Percentiles rank a stretch among this genome's conserved stretches.
phyloP scores from a whole-genome alignment of 116 monocot genomes.

The Phalaenopsis hybrid region DNA sequence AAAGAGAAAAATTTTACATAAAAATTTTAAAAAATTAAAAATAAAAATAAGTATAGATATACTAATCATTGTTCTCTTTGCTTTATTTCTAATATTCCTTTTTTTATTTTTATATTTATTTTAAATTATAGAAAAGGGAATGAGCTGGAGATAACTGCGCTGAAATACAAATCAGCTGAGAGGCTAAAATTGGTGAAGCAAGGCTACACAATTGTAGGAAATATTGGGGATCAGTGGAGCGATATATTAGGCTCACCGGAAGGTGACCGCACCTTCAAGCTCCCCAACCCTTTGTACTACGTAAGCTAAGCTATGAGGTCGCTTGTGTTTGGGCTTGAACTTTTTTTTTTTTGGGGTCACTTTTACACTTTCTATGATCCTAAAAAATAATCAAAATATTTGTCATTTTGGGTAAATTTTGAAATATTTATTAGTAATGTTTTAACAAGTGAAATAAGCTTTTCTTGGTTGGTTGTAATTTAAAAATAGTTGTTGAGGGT shows the following conservation, averaged over 20 bases:
- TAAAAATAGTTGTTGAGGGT: no score
- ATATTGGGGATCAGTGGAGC: conserved; percentile 48
- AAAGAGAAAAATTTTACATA: no score
- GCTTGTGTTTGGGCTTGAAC: neutral
- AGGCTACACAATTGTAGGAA: conserved; percentile 29
- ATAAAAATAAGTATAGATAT: no score
- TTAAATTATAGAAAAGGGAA: neutral
- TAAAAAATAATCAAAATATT: no score
- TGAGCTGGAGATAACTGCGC: neutral
- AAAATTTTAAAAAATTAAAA: no score
- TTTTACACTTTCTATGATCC: no score
- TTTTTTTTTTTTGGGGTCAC: no score
- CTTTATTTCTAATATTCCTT: neutral
- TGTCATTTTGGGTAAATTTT: no score
- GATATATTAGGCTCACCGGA: conserved; percentile 24
- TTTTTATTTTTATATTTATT: neutral
- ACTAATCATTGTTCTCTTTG: no score
- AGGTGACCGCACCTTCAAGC: conserved; percentile 38
- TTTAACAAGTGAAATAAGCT: no score
- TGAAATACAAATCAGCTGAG: conserved; percentile 18
- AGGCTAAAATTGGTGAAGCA: conserved; percentile 17
- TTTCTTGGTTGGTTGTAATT: no score
- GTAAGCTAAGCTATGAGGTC: neutral
- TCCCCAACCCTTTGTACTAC: conserved; percentile 47
- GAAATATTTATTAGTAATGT: no score